A percentile compares a stretch with the other conserved stretches of the same genome.
Conservation (phyloP, 805 yeast species). For the Pichia californica region DNA sequence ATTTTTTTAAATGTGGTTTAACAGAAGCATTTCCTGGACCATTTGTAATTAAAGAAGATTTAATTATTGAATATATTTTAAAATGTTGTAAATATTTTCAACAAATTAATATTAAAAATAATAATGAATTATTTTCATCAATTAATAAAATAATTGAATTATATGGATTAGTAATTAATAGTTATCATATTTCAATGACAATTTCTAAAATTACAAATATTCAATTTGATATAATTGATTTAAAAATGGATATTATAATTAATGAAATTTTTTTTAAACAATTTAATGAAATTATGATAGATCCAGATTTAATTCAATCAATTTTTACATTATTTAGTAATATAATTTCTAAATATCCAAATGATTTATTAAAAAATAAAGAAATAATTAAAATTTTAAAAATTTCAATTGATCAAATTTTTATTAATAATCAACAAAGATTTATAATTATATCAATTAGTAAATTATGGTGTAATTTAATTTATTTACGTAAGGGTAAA, state of each 20-base stretch:
- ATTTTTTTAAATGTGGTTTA: slow-evolving; percentile 57
- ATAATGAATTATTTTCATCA: no score
- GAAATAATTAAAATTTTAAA: slow-evolving; percentile 22
- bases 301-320: slow-evolving; percentile 55
- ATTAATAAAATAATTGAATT: slow-evolving; percentile 27
- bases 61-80: slow-evolving; percentile 35
- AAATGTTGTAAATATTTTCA: slow-evolving; percentile 28
- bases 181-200: slow-evolving; percentile 30
- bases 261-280: slow-evolving; percentile 33
- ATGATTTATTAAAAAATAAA: slow-evolving; percentile 32
- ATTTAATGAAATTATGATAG: slow-evolving; percentile 32
- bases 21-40: slow-evolving; percentile 61
- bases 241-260: slow-evolving; percentile 29
- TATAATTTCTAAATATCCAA: slow-evolving; percentile 10
- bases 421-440: slow-evolving; percentile 44
- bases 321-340: slow-evolving; percentile 40
- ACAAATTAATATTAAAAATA: slow-evolving; percentile 27
- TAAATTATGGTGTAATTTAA: slow-evolving; percentile 48
- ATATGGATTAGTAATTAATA: slow-evolving; percentile 25
- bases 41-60: slow-evolving; percentile 43
- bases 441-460: slow-evolving; percentile 47
- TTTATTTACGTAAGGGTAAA: slow-evolving; percentile 39
- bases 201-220: slow-evolving; percentile 10
- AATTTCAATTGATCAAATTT: slow-evolving; percentile 30
- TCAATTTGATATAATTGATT: slow-evolving; percentile 21